Base-by-base conservation (phyloP, 257 asterid species). In the Nicotiana attenuata region DNA sequence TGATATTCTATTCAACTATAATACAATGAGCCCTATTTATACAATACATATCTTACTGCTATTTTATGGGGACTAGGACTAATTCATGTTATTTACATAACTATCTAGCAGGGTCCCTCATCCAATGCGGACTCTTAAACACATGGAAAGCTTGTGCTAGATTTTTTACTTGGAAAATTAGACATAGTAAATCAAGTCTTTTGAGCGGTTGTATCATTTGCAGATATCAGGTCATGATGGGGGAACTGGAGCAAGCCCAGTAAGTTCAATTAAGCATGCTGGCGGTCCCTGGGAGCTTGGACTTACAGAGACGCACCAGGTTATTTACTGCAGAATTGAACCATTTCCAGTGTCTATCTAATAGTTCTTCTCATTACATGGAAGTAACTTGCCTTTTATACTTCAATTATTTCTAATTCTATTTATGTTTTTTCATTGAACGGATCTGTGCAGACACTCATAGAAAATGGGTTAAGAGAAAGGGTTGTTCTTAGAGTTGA, bases 241-340 rank as follows among this genome's bases (percentile, higher is more conserved):
- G 56, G 99, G 99, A 78, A 96, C 99, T 77, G 99, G 99, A 80
- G 99, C 99, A 69, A 96, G 99, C 86, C 99, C 99, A 14, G 92
- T 96, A 66, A 96, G 99, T 90, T 96, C 99, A 82, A 96, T 96
- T 87, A 96, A 96, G 89, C 99, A 96, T 88, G 99, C 99, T 82
- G 99, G 99, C 91, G 99, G 99, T 87, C 99, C 99, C 78, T 96
- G 99, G 99, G 99, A 96, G 86, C 99, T 96, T 81, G 99, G 99
- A 83, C 92, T 96, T 71, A 94, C 99, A 10, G 99, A 96, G 91
- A 91, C 99, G 3, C 93, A 96, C 84, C 98, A 96, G 99, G 99
- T 96, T 88, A 83, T 15, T 75, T 50, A 75, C 26, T 50, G 61
- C 52, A 75, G 17, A 50, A 47, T 24, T 75, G 80, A 50, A 29